phyloP scores from a whole-genome alignment of 345 rosid species.

The Syzygium aqueum region DNA sequence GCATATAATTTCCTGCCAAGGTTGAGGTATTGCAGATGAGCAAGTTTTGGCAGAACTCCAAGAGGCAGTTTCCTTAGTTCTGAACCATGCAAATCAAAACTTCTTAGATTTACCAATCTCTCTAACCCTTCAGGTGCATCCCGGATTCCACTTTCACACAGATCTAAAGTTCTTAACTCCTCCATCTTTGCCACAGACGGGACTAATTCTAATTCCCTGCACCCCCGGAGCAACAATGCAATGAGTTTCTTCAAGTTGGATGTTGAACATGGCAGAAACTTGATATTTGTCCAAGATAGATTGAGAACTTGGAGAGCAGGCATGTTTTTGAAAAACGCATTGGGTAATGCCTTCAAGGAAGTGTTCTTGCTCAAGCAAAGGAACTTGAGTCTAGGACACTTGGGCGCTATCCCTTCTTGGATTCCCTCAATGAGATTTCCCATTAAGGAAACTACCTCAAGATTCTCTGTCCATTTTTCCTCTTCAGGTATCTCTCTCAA shows the following conservation, averaged over 20 bases:
- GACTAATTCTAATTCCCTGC: neutral
- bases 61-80: neutral
- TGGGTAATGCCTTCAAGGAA: neutral
- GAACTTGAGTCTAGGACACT: constrained; percentile 7
- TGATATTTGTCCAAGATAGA: neutral
- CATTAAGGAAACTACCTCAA: neutral
- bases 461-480: neutral
- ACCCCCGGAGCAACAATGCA: neutral
- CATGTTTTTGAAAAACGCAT: neutral
- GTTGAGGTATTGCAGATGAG: neutral
- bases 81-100: neutral
- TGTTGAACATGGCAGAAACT: constrained; percentile 3
- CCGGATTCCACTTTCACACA: neutral
- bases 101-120: neutral
- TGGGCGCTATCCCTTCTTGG: neutral
- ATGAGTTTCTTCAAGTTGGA: constrained; percentile 1
- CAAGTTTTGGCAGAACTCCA: neutral
- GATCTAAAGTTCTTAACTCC: constrained; percentile 7
- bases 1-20: neutral
- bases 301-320: constrained; percentile 2
- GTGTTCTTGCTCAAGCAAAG: neutral
- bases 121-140: constrained; percentile 4
- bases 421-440: neutral
- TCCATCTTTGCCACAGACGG: constrained; percentile 4
- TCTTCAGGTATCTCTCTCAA: neutral